A percentile compares a stretch with the other conserved stretches of the same genome.
Conservation (phyloP, 352 stramenopile genomes). For the Globisporangium takayamanum region DNA sequence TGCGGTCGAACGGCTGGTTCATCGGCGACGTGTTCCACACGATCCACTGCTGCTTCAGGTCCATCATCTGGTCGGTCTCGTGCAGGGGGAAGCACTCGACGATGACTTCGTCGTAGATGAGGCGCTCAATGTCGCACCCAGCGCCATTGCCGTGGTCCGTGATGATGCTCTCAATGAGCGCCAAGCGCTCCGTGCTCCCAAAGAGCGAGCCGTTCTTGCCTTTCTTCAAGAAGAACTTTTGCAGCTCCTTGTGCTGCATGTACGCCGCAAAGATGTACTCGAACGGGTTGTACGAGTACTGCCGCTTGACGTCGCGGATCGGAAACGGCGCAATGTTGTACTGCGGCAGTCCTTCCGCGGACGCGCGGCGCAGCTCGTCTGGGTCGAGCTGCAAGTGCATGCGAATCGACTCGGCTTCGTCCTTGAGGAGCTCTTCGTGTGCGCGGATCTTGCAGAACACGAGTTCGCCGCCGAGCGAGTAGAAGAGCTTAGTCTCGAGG, state of each 20-base stretch:
- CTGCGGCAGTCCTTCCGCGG: constrained; percentile 59
- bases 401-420: constrained; percentile 61
- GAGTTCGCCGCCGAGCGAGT: constrained; percentile 54
- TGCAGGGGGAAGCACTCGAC: constrained; percentile 76
- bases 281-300: constrained; percentile 69
- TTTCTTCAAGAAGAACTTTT: constrained; percentile 65
- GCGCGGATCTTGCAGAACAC: constrained; percentile 83
- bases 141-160: constrained; percentile 61
- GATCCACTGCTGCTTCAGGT: constrained; percentile 65
- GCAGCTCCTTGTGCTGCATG: constrained; percentile 54
- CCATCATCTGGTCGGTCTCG: constrained; percentile 54
- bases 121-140: constrained; percentile 58
- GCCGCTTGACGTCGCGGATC: constrained; percentile 74
- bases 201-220: constrained; percentile 62
- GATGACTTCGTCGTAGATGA: constrained; percentile 74
- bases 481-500: constrained; percentile 71
- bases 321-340: constrained; percentile 75
- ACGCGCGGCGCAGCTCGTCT: constrained; percentile 48
- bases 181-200: constrained; percentile 65
- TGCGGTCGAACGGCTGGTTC: constrained; percentile 73
- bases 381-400: constrained; percentile 72
- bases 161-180: constrained; percentile 83
- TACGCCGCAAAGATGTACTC: constrained; percentile 85
- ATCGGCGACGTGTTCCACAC: constrained; percentile 60
- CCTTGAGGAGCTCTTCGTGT: constrained; percentile 62